Evolutionary conservation across 2,329 filamentous ascomycete species (phyloP), one percentile per base, ranked within the genome.

Genomic region (Aureobasidium sp.): DNA sequence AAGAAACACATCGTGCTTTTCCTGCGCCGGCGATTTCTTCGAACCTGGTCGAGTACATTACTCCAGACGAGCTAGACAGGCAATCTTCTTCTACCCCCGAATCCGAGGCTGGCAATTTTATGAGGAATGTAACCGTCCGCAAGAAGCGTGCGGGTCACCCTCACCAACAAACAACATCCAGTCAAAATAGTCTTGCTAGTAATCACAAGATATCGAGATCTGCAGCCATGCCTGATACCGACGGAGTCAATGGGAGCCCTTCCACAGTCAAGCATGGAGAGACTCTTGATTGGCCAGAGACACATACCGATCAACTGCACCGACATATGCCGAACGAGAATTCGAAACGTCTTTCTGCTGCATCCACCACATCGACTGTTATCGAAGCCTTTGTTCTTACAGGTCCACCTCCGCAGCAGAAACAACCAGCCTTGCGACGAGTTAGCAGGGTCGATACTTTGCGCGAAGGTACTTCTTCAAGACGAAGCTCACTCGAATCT

Each of bases 301-400:
- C 73, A 41, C 61, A 53, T 66, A 73, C 64, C 64, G 69, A 49
- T 58, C 68, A 55, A 54, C 67, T 59, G 60, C 69, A 64, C 16
- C 58, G 59, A 3, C 66, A 66, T 41, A 62, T 71, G 25, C 68
- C 65, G 51, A 72, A 74, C 37, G 64, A 66, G 10, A 71, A 72
- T 39, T 68, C 68, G 41, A 75, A 75, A 64, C 76, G 82, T 47
- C 71, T 78, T 25, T 85, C 82, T 14, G 76, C 70, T 16, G 70
- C 78, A 3, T 85, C 82, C 3, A 77, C 77, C 27, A 75, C 77
- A 11, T 84, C 82, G 6, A 82, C 81, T 0, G 74, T 84, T 16
- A 81, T 77, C 8, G 75, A 83, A 71, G 82, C 80, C 13, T 75
- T 82, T 67, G 81, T 85, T 34, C 76, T 84, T 48, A 75, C 81